A percentile compares a stretch with the other conserved stretches of the same genome.
Conservation (phyloP, 106 monocot species). For the Vanilla planifolia region DNA sequence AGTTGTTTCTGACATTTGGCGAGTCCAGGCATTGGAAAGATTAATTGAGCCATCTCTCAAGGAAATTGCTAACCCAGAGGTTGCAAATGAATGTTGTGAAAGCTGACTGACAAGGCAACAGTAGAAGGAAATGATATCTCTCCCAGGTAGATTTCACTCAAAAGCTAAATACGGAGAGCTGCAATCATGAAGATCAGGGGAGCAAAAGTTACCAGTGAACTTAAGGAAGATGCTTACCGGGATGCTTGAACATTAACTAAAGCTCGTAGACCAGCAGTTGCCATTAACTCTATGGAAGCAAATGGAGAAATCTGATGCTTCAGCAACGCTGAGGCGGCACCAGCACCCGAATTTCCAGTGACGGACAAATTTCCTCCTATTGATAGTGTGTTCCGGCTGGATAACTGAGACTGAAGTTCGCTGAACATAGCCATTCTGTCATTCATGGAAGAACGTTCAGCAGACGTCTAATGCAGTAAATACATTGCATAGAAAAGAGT, state of each 20-base stretch:
- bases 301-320: conserved; percentile 70
- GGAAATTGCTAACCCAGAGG: conserved; percentile 59
- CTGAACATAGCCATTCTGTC: conserved; percentile 84
- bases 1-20: conserved; percentile 72
- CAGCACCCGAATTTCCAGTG: conserved; percentile 61
- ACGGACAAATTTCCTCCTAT: conserved; percentile 85
- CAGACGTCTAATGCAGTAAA: conserved; percentile 7
- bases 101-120: conserved; percentile 55
- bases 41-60: conserved; percentile 83
- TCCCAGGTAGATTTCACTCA: too few species aligned
- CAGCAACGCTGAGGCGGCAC: conserved; percentile 55
- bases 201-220: not conserved
- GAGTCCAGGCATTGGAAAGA: conserved; percentile 90
- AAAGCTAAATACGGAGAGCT: too few species aligned
- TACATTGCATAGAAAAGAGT: not conserved
- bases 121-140: too few species aligned
- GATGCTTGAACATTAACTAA: conserved; percentile 67
- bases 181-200: too few species aligned
- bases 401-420: conserved; percentile 76
- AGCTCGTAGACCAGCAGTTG: conserved; percentile 65
- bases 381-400: conserved; percentile 55
- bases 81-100: conserved; percentile 87
- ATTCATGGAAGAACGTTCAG: conserved; percentile 10
- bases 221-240: conserved; percentile 35
- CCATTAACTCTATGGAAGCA: conserved; percentile 86